Evolutionary conservation across 305 asterid genomes (phyloP).

Genomic region (Solanum chacoense): DNA sequence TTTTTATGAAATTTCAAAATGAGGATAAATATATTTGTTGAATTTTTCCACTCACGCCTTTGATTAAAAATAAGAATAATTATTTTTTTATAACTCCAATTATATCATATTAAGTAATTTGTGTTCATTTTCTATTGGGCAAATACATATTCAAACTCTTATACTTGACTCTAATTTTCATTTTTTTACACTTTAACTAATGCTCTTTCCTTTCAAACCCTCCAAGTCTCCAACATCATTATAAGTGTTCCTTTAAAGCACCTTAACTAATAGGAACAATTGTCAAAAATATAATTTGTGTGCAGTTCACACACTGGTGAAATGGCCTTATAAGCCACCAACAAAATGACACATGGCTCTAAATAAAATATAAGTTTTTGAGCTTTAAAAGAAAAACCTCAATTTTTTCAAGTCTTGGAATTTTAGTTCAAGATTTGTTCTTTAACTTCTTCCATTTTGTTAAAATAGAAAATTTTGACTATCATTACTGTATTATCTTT

Average conservation of each 20-base stretch:
- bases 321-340: background rate
- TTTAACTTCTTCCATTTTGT: too few species aligned
- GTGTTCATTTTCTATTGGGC: background rate
- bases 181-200: too few species aligned
- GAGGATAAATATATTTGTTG: background rate
- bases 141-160: background rate
- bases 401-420: too few species aligned
- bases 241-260: too few species aligned
- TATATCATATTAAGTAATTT: background rate
- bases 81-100: background rate
- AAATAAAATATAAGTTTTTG: background rate
- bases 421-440: too few species aligned
- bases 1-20: background rate
- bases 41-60: background rate
- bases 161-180: too few species aligned
- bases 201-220: background rate
- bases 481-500: too few species aligned
- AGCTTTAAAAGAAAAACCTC: background rate
- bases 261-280: background rate
- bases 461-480: too few species aligned
- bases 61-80: background rate
- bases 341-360: background rate
- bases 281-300: background rate
- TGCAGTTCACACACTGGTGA: background rate
- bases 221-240: background rate